Conservation (phyloP, 1,139 yeast genomes). For the Magnusiomyces ingens region DNA sequence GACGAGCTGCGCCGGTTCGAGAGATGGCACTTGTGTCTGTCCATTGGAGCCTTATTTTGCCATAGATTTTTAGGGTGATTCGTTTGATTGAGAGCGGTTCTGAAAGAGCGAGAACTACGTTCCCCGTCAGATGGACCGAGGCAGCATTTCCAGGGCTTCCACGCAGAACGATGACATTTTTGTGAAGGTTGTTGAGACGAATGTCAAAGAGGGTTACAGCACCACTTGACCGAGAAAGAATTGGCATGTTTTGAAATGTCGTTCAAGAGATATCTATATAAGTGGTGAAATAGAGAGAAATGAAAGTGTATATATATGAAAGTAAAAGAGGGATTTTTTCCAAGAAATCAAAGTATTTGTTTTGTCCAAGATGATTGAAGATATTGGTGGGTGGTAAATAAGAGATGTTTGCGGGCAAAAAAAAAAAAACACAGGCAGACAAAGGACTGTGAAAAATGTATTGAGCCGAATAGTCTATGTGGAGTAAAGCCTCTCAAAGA, state of each 20-base stretch:
- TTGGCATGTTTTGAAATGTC: background rate
- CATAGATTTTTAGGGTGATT: constrained; percentile 55
- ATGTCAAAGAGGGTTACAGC: constrained; percentile 48
- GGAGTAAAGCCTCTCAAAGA: background rate
- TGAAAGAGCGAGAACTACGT: constrained; percentile 63
- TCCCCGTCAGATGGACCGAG: constrained; percentile 68
- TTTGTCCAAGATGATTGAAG: background rate
- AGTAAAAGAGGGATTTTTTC: background rate
- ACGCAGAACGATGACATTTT: constrained; percentile 73
- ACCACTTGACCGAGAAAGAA: constrained; percentile 4
- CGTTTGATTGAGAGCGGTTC: constrained; percentile 70
- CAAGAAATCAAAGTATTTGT: background rate
- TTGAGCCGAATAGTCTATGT: background rate
- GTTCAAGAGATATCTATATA: background rate
- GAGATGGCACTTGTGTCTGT: constrained; percentile 26
- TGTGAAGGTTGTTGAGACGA: constrained; percentile 57
- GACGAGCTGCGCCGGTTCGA: constrained; percentile 42
- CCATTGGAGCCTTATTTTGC: constrained; percentile 52
- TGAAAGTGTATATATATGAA: background rate
- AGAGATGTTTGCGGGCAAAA: background rate
- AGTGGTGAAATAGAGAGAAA: background rate
- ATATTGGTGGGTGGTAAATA: background rate
- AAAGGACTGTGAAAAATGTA: no score
- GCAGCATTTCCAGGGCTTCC: constrained; percentile 76
- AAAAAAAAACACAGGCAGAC: no score